Percentiles rank a stretch among this genome's conserved stretches.
Evolutionary conservation across 768 basidiomycete genomes (phyloP).

Genomic region (Lactifluus rugatus): DNA sequence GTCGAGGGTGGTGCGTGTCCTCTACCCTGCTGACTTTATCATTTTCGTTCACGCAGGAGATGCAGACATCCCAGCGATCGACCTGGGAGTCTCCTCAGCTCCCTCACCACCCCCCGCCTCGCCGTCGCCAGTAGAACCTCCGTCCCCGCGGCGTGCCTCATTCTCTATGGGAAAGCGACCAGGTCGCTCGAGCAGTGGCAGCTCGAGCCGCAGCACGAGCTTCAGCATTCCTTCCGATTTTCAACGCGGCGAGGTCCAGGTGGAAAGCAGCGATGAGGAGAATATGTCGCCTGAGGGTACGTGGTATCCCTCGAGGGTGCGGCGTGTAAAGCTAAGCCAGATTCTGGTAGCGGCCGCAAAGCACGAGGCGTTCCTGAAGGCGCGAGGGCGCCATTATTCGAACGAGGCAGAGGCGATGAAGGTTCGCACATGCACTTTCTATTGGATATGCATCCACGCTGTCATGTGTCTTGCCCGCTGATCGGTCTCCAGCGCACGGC

Average conservation of each 20-base stretch:
- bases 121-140: constrained; percentile 20
- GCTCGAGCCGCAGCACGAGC: constrained; percentile 65
- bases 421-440: constrained; percentile 32
- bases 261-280: constrained; percentile 45
- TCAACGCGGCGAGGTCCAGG: constrained; percentile 48
- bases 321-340: neutral
- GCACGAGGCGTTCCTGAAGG: constrained; percentile 72
- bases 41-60: neutral
- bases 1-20: constrained; percentile 67
- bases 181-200: constrained; percentile 50
- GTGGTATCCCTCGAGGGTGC: constrained; percentile 23
- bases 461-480: constrained; percentile 14
- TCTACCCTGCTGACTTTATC: neutral
- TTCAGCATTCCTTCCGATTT: constrained; percentile 44
- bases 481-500: constrained; percentile 46
- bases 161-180: constrained; percentile 52
- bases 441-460: constrained; percentile 1
- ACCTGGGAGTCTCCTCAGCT: constrained; percentile 38
- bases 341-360: constrained; percentile 57
- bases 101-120: constrained; percentile 13
- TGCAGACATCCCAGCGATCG: constrained; percentile 74
- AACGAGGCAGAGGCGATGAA: constrained; percentile 93
- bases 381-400: constrained; percentile 77
- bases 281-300: constrained; percentile 77
- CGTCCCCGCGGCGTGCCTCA: constrained; percentile 67